Evolutionary conservation across 805 yeast genomes (phyloP), one percentile per base, ranked within the genome.

Genomic region (Candida ovalis): DNA sequence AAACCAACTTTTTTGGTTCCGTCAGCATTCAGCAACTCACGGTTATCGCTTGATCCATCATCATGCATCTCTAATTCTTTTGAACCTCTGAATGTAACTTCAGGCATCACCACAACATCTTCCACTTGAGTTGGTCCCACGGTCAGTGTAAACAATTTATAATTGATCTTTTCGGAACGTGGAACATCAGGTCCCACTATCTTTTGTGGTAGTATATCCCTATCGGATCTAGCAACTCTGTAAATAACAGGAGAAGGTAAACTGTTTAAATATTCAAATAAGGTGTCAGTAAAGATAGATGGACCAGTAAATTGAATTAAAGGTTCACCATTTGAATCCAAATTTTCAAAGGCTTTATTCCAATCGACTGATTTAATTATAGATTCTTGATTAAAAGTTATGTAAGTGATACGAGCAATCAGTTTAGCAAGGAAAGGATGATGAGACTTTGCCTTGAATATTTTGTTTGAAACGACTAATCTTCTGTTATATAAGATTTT

Each of bases 271-370:
- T 64, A 64, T 44, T 64, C 69, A 40, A 64, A 64, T 15, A 61
- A 48, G 1, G 68, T 56, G 47, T 64, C 69, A 3, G 69, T 64
- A 39, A 64, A 60, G 12, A 64, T 56, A 2, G 63, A 58, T 27
- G 62, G 57, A 15, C 69, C 69, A 1, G 69, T 64, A 38, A 62
- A 64, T 50, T 64, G 68, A 36, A 63, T 51, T 38, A 63, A 43
- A 2, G 68, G 66, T 36, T 60, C 60, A 15, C 68, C 67, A 30
- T 63, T 62, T 4, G 66, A 63, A 49, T 64, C 69, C 19, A 59
- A 46, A 24, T 59, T 56, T 36, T 58, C 46, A 42, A 55, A 64
- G 7, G 61, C 60, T 3, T 50, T 47, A 17, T 61, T 54, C 69
- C 69, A 64, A 44, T 64, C 57, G 4, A 59, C 54, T 2, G 38